Percentiles rank a stretch among this genome's conserved stretches.
phyloP scores from a whole-genome alignment of 2,329 filamentous ascomycete genomes.

The Pestalotiopsis sp. region DNA sequence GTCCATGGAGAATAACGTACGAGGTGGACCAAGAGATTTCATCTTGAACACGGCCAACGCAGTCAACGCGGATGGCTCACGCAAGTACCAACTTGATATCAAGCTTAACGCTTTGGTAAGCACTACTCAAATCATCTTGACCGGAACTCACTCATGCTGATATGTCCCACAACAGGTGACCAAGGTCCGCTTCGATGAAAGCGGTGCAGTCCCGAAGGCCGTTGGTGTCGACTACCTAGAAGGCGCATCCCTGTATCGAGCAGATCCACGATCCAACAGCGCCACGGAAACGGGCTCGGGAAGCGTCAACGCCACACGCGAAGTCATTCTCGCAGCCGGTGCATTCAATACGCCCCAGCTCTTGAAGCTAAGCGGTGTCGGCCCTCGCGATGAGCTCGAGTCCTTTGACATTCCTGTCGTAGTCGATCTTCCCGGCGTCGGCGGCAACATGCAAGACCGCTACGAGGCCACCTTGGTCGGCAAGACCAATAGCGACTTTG shows the following conservation, averaged over 20 bases:
- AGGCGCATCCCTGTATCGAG: constrained; percentile 19
- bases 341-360: constrained; percentile 32
- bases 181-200: constrained; percentile 19
- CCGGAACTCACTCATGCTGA: background rate
- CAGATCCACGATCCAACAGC: constrained; percentile 13
- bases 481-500: constrained; percentile 12
- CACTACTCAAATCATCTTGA: background rate
- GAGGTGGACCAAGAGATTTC: constrained; percentile 49
- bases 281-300: background rate
- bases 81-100: constrained; percentile 40
- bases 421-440: constrained; percentile 31
- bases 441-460: constrained; percentile 29
- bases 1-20: constrained; percentile 39
- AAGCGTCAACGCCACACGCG: constrained; percentile 17
- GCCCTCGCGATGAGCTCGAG: constrained; percentile 23
- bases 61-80: constrained; percentile 36
- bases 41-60: constrained; percentile 40
- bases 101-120: constrained; percentile 25
- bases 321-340: constrained; percentile 33
- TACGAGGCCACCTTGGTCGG: constrained; percentile 22
- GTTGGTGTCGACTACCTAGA: constrained; percentile 21
- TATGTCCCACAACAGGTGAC: background rate
- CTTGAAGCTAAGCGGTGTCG: constrained; percentile 34
- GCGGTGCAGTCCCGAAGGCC: constrained; percentile 15
- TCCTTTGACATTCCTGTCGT: constrained; percentile 25